Conservation (phyloP, 2,329 filamentous ascomycete genomes). For the Mycosphaerella sp. region DNA sequence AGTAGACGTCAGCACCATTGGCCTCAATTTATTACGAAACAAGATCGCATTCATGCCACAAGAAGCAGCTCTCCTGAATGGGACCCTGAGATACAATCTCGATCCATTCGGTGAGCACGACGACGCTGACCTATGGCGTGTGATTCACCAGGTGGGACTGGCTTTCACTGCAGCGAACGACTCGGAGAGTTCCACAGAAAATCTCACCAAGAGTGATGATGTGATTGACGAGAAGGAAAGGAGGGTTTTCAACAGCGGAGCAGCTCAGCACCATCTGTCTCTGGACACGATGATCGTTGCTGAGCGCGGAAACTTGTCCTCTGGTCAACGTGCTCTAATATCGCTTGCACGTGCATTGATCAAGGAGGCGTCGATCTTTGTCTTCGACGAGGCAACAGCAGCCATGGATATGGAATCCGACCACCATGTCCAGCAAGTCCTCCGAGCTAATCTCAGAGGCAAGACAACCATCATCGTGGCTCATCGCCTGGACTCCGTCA, state of each 20-base stretch:
- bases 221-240: neutral
- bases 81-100: conserved; percentile 68
- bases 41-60: conserved; percentile 75
- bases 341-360: neutral
- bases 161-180: neutral
- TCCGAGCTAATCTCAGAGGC: conserved; percentile 37
- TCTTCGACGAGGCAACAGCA: conserved; percentile 44
- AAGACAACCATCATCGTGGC: conserved; percentile 67
- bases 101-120: conserved; percentile 67
- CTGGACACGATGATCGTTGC: neutral
- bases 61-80: conserved; percentile 75
- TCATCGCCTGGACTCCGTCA: conserved; percentile 65
- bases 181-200: neutral
- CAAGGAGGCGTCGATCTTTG: neutral
- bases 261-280: neutral
- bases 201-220: neutral
- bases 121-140: conserved; percentile 63
- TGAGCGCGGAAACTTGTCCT: neutral
- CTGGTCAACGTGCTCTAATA: neutral
- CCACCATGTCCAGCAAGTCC: conserved; percentile 37
- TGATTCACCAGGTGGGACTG: conserved; percentile 65
- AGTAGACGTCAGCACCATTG: conserved; percentile 65
- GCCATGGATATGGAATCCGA: conserved; percentile 43
- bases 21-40: conserved; percentile 63
- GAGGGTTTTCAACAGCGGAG: neutral